These are phyloP conservation scores for Peribolospora kevripleyi DNA, from an alignment of 768 basidiomycete genomes.

Conservation along the genomic window DNA sequence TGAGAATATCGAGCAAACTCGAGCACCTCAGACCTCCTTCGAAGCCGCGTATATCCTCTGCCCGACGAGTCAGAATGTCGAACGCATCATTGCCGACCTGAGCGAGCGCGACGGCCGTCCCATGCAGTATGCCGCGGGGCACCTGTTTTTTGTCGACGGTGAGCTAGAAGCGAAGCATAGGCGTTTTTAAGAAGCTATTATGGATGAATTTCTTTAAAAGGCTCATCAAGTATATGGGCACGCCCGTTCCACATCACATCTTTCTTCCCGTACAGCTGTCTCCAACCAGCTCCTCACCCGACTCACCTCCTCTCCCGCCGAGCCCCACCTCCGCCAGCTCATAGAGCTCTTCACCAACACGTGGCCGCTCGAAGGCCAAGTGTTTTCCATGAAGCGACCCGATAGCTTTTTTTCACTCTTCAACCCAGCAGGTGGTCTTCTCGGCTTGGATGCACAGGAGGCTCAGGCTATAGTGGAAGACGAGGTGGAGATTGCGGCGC, in stretches of 20 bases:
- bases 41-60: conserved; percentile 87
- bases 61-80: conserved; percentile 82
- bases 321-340: conserved; percentile 46
- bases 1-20: conserved; percentile 60
- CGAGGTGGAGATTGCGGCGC: conserved; percentile 43
- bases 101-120: conserved; percentile 21
- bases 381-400: conserved; percentile 41
- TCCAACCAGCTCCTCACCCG: conserved; percentile 51
- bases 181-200: background rate
- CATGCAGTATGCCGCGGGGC: conserved; percentile 47
- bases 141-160: conserved; percentile 88
- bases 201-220: background rate
- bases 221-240: too few species aligned
- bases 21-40: conserved; percentile 58
- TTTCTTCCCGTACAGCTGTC: conserved; percentile 29
- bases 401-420: too few species aligned
- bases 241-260: background rate
- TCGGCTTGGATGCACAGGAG: too few species aligned
- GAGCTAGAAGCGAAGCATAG: conserved; percentile 11
- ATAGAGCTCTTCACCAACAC: conserved; percentile 83
- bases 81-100: conserved; percentile 73
- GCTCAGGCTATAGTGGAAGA: conserved; percentile 28
- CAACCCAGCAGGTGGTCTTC: too few species aligned
- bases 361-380: conserved; percentile 68
- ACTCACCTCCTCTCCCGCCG: conserved; percentile 48